Evolutionary conservation across 352 stramenopile genomes (phyloP).

Genomic region (Globisporangium viniferum): DNA sequence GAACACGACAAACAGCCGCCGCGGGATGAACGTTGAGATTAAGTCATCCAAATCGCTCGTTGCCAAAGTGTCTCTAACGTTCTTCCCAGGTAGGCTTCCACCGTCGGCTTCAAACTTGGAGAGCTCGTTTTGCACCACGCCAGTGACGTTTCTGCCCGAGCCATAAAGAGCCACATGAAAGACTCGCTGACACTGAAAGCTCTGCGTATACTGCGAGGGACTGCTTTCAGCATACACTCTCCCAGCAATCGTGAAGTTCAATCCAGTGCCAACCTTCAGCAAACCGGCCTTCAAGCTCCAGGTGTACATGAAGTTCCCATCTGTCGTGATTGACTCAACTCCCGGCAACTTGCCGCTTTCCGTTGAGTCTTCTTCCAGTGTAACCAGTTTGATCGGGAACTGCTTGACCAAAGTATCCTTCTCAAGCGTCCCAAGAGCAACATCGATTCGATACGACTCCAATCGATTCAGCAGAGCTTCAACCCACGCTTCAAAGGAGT

Average conservation of each 20-base stretch:
- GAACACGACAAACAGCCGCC: constrained; percentile 30
- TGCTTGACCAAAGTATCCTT: constrained; percentile 39
- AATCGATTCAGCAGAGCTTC: constrained; percentile 37
- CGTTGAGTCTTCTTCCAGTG: constrained; percentile 9
- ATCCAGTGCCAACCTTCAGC: constrained; percentile 62
- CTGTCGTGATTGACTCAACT: constrained; percentile 39
- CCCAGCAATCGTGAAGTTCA: constrained; percentile 71
- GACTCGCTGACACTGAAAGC: constrained; percentile 20
- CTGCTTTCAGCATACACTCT: constrained; percentile 49
- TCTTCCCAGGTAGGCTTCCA: neutral
- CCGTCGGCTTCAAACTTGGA: neutral
- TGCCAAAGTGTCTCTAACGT: constrained; percentile 19
- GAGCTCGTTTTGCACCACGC: constrained; percentile 19
- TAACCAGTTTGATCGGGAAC: constrained; percentile 44
- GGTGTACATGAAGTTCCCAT: constrained; percentile 66
- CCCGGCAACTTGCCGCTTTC: constrained; percentile 17
- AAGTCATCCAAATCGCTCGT: constrained; percentile 12
- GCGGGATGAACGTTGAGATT: constrained; percentile 15
- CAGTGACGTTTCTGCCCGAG: constrained; percentile 40
- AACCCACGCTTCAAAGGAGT: constrained; percentile 39
- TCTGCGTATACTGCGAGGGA: constrained; percentile 25
- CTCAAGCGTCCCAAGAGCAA: constrained; percentile 46
- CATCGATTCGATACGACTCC: constrained; percentile 54
- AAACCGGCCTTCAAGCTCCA: constrained; percentile 48
- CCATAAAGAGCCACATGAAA: constrained; percentile 38